A percentile compares a stretch with the other conserved stretches of the same genome.
Conservation (phyloP, 768 basidiomycete species). For the Suillus placidus region DNA sequence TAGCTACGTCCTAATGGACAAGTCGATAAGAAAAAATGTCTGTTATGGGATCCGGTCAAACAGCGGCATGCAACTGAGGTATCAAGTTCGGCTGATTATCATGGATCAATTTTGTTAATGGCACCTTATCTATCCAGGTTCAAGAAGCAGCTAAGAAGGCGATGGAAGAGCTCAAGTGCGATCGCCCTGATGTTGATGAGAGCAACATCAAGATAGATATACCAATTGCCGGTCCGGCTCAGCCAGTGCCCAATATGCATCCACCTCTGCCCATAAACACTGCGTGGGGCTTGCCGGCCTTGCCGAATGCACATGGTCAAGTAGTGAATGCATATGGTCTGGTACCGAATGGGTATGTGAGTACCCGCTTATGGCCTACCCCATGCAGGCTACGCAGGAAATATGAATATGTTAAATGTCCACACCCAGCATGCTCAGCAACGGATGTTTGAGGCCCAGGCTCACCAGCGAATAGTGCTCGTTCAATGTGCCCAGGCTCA, state of each 20-base stretch:
- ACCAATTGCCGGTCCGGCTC: conserved; percentile 43
- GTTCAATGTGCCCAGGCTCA: neutral
- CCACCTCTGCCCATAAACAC: neutral
- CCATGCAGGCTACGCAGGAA: neutral
- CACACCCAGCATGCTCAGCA: neutral
- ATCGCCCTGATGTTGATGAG: conserved; percentile 66
- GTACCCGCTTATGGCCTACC: neutral
- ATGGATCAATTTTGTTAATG: conserved; percentile 3
- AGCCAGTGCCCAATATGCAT: neutral
- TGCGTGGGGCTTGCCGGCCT: neutral
- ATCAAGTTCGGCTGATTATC: neutral
- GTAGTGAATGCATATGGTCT: neutral
- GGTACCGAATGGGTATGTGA: neutral
- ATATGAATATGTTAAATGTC: neutral
- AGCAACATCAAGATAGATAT: conserved; percentile 66
- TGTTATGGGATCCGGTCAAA: conserved; percentile 70
- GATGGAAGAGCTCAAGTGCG: conserved; percentile 57
- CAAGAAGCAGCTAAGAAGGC: conserved; percentile 68
- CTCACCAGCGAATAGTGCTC: neutral
- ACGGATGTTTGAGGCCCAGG: neutral
- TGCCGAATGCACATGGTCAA: neutral
- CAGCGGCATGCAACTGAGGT: conserved; percentile 70
- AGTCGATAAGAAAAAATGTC: conserved; percentile 51
- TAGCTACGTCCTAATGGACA: conserved; percentile 26
- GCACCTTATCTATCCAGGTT: conserved; percentile 47